phyloP scores from a whole-genome alignment of 1,284 basidiomycete genomes.

The Trametes pubescens region DNA sequence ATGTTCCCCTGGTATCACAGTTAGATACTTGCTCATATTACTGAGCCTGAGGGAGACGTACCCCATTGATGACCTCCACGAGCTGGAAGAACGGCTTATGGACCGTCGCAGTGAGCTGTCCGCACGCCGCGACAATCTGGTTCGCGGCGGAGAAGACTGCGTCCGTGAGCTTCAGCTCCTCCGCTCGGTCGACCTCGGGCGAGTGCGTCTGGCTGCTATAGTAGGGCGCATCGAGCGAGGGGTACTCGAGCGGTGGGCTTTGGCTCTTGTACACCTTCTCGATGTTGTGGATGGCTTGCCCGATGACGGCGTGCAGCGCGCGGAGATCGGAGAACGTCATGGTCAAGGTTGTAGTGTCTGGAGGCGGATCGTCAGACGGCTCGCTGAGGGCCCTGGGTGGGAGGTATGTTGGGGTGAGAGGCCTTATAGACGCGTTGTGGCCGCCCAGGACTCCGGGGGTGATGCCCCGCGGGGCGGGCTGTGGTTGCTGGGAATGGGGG shows the following conservation, averaged over 20 bases:
- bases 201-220: constrained; percentile 46
- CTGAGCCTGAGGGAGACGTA: constrained; percentile 44
- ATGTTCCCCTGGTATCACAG: constrained; percentile 61
- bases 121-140: constrained; percentile 70
- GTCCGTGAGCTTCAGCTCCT: constrained; percentile 43
- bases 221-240: constrained; percentile 60
- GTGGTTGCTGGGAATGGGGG: constrained; percentile 13
- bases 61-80: constrained; percentile 70
- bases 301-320: constrained; percentile 70
- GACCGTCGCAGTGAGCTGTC: constrained; percentile 66
- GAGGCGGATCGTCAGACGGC: constrained; percentile 63
- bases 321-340: constrained; percentile 69
- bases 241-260: constrained; percentile 60
- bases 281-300: constrained; percentile 71
- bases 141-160: constrained; percentile 64
- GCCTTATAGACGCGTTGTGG: not conserved
- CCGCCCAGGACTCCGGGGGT: not conserved
- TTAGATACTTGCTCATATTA: not conserved
- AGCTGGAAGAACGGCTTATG: constrained; percentile 71
- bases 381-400: not conserved
- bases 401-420: not conserved
- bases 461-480: not conserved
- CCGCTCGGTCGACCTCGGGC: constrained; percentile 23
- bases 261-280: constrained; percentile 58
- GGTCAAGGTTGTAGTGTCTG: constrained; percentile 60